Evolutionary conservation across 192 early-diverging fungal species (phyloP).

Genomic region (Backusella australiensis): DNA sequence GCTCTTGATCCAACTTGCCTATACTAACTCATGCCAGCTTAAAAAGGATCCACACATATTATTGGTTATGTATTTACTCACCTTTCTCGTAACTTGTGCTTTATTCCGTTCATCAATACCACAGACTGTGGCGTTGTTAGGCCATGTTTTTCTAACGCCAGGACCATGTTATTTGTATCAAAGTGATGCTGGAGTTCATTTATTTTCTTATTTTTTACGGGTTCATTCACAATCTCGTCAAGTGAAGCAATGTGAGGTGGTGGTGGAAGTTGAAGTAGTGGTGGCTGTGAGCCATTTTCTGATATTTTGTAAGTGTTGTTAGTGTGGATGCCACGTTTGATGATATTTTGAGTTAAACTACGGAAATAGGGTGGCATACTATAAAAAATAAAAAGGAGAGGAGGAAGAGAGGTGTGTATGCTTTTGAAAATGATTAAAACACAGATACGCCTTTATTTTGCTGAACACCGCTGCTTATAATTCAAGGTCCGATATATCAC

Average conservation of each 20-base stretch:
- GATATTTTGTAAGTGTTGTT: not conserved
- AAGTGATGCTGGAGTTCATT: conserved; percentile 52
- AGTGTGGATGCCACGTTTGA: not conserved
- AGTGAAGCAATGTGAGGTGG: not conserved
- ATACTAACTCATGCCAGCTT: conserved; percentile 32
- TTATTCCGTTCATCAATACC: conserved; percentile 70
- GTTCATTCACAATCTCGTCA: conserved; percentile 2
- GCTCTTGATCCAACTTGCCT: conserved; percentile 36
- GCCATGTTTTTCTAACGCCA: conserved; percentile 58
- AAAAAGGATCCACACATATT: not conserved
- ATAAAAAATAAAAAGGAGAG: not conserved
- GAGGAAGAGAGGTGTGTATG: not conserved
- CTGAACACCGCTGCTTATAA: not conserved
- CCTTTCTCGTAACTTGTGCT: conserved; percentile 64
- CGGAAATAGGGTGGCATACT: not conserved
- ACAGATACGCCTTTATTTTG: not conserved
- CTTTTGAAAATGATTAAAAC: not conserved
- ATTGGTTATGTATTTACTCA: not conserved
- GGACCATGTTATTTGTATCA: conserved; percentile 75
- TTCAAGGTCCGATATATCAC: not conserved
- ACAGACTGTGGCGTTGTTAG: conserved; percentile 70
- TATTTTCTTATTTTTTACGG: conserved; percentile 7
- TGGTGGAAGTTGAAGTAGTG: not conserved
- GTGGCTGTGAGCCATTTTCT: conserved; percentile 11
- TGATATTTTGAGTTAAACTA: not conserved